Percentiles rank a stretch among this genome's conserved stretches.
phyloP scores from a whole-genome alignment of 768 basidiomycete species.

The Panus rudis region DNA sequence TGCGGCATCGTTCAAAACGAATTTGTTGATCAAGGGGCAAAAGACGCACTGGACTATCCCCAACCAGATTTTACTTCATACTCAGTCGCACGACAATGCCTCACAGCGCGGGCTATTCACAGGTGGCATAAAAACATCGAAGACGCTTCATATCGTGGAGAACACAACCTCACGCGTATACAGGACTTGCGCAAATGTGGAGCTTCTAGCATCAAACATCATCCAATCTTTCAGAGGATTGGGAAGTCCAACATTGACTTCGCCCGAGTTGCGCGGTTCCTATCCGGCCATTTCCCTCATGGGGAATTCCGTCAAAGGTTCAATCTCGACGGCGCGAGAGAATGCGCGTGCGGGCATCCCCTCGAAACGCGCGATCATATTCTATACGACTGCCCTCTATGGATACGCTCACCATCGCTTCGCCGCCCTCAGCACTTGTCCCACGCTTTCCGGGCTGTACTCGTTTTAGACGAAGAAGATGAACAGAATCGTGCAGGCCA shows the following conservation, averaged over 20 bases:
- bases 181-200: conserved; percentile 2
- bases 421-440: no score
- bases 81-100: conserved; percentile 3
- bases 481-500: no score
- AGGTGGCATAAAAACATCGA: conserved; percentile 4
- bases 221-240: no score
- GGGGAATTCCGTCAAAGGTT: conserved; percentile 4
- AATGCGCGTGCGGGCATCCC: conserved; percentile 6
- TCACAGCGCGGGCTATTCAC: background rate
- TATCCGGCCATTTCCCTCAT: conserved; percentile 8
- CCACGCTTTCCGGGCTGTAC: no score
- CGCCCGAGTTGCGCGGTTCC: conserved; percentile 3
- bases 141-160: conserved; percentile 1
- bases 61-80: conserved; percentile 2
- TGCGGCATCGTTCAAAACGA: conserved; percentile 1
- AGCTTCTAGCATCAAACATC: no score
- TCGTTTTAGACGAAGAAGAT: no score
- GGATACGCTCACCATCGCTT: no score
- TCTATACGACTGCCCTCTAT: background rate
- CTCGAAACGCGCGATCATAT: background rate
- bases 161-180: background rate
- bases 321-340: background rate
- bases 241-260: background rate
- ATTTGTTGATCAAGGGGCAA: background rate
- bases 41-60: background rate